A percentile compares a stretch with the other conserved stretches of the same genome.
These are phyloP conservation scores for Aspergillus sp. DNA, from an alignment of 2,329 filamentous ascomycete species.

Conservation along the genomic window DNA sequence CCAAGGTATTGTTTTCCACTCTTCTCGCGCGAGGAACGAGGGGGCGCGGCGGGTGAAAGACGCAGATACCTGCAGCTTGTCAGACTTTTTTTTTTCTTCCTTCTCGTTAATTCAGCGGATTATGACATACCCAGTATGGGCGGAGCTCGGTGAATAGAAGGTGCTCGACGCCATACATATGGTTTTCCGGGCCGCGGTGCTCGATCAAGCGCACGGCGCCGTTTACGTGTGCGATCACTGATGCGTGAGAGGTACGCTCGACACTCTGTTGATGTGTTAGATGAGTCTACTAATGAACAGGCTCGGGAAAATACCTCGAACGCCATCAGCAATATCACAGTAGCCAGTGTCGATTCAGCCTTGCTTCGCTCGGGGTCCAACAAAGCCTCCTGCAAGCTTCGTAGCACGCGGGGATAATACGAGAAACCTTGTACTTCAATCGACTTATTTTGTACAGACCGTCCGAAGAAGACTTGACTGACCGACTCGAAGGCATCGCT, in stretches of 20 bases:
- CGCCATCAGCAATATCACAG: slow-evolving; percentile 38
- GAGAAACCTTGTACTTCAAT: slow-evolving; percentile 35
- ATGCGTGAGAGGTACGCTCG: slow-evolving; percentile 35
- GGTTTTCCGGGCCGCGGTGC: slow-evolving; percentile 40
- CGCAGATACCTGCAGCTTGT: slow-evolving; percentile 27
- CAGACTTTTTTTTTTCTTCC: not conserved
- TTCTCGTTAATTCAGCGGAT: not conserved
- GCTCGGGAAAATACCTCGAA: slow-evolving; percentile 31
- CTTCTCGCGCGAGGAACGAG: slow-evolving; percentile 36
- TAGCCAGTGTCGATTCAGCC: slow-evolving; percentile 39
- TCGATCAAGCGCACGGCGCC: slow-evolving; percentile 39
- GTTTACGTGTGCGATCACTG: slow-evolving; percentile 33
- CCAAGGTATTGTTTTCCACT: slow-evolving; percentile 43
- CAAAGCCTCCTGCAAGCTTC: slow-evolving; percentile 38
- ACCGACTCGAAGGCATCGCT: slow-evolving; percentile 39
- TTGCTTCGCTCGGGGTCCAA: slow-evolving; percentile 36
- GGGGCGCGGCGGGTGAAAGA: slow-evolving; percentile 32
- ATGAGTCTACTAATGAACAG: not conserved
- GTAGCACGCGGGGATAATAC: slow-evolving; percentile 36
- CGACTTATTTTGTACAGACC: slow-evolving; percentile 33
- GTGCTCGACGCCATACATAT: slow-evolving; percentile 42
- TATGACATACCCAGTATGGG: slow-evolving; percentile 38
- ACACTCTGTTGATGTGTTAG: slow-evolving; percentile 28
- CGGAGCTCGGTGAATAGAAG: slow-evolving; percentile 39
- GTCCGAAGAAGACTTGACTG: slow-evolving; percentile 40